Evolutionary conservation across 2,329 filamentous ascomycete genomes (phyloP), one percentile per base, ranked within the genome.

Genomic region (Neofusicoccum umdonicola): DNA sequence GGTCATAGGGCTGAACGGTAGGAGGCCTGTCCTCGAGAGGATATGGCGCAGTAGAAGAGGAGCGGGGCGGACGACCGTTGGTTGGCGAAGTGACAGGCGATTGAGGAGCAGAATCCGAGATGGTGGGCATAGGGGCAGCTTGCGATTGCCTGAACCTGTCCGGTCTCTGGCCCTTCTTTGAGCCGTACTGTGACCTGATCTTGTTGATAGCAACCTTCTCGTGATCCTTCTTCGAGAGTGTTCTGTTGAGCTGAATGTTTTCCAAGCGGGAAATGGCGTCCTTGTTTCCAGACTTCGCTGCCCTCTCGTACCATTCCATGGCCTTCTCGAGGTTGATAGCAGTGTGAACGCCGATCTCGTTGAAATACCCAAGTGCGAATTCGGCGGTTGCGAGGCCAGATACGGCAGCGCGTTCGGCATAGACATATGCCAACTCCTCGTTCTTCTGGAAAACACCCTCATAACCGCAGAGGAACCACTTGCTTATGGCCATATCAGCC

Each of bases 381-480:
- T 98, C 93, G 56, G 93, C 95, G 0, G 93, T 98, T 0, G 92
- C 85, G 56, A 98, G 84, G 63, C 93, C 93, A 44, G 88, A 86
- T 58, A 87, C 83, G 8, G 95, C 94, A 11, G 95, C 95, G 69
- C 94, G 87, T 71, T 94, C 87, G 1, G 95, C 95, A 73, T 97
- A 98, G 60, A 88, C 90, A 78, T 91, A 99, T 6, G 95, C 94
- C 56, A 98, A 81, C 74, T 94, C 90, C 78, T 99, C 95, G 72
- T 97, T 98, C 83, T 98, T 98, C 66, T 91, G 87, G 73, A 99
- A 97, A 6, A 96, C 84, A 22, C 90, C 90, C 69, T 98, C 94
- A 69, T 95, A 93, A 2, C 95, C 95, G 72, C 96, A 98, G 34
- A 99, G 84, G 74, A 98, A 99, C 95, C 95, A 99, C 78, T 97